These are phyloP conservation scores for Boechera retrofracta DNA, from an alignment of 345 rosid species.

Conservation along the genomic window DNA sequence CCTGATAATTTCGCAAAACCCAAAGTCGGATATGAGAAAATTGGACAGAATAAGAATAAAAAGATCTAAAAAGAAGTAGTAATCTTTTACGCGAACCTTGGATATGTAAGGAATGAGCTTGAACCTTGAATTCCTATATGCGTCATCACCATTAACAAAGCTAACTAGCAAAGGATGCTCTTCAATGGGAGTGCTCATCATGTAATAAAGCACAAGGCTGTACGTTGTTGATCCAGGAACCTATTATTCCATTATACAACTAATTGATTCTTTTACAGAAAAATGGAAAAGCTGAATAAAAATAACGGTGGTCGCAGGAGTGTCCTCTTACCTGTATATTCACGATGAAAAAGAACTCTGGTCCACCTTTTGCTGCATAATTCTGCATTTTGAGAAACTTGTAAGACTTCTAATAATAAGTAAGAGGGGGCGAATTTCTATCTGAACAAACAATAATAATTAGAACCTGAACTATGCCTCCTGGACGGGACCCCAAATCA, in stretches of 20 bases:
- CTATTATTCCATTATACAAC: conserved; percentile 47
- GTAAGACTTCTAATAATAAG: conserved; percentile 19
- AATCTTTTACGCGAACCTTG: conserved; percentile 55
- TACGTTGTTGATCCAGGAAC: conserved; percentile 93
- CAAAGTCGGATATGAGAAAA: background rate
- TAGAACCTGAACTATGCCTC: conserved; percentile 81
- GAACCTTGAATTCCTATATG: conserved; percentile 92
- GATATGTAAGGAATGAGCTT: conserved; percentile 98
- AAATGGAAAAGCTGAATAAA: conserved; percentile 1
- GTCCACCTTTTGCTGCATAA: conserved; percentile 88
- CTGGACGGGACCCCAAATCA: conserved; percentile 87
- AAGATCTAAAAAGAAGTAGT: background rate
- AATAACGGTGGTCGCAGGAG: background rate
- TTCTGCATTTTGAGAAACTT: conserved; percentile 59
- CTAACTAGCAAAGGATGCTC: conserved; percentile 77
- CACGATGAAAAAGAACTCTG: conserved; percentile 86
- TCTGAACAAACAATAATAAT: conserved; percentile 15
- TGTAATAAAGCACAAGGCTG: conserved; percentile 82
- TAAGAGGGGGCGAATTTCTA: conserved; percentile 3
- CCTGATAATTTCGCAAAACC: conserved; percentile 55
- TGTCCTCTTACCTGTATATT: conserved; percentile 73
- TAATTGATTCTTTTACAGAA: background rate
- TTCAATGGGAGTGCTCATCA: conserved; percentile 84
- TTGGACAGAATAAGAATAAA: background rate
- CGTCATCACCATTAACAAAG: conserved; percentile 83